Evolutionary conservation across 2,329 filamentous ascomycete genomes (phyloP).

Genomic region (Aspergillus ruber): DNA sequence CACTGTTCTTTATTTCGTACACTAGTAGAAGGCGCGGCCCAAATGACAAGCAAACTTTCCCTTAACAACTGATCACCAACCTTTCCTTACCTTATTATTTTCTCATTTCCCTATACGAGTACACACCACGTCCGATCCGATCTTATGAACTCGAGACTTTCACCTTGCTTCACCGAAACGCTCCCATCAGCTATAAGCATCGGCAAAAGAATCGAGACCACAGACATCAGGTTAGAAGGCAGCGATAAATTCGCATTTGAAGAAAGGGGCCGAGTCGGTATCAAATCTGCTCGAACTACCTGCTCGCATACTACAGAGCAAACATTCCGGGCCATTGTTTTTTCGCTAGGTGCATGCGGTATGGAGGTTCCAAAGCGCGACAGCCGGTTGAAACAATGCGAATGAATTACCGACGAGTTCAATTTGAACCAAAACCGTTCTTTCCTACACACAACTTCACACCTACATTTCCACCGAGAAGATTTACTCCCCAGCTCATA

Average conservation of each 20-base stretch:
- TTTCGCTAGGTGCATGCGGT: neutral
- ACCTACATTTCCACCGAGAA: conserved; percentile 14
- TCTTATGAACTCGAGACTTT: neutral
- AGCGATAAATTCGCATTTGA: too few species aligned
- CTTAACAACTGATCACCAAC: neutral
- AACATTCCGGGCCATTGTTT: neutral
- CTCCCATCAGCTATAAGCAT: neutral
- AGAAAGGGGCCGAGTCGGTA: neutral
- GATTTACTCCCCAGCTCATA: conserved; percentile 27
- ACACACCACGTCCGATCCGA: too few species aligned
- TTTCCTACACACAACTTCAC: neutral
- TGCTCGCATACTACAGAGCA: neutral
- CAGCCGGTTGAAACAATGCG: conserved; percentile 38
- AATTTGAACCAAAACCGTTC: neutral
- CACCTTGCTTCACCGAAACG: neutral
- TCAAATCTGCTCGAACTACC: neutral
- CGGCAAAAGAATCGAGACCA: neutral
- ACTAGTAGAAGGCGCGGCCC: neutral
- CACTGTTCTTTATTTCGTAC: too few species aligned
- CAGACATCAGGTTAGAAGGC: too few species aligned
- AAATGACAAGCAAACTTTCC: neutral
- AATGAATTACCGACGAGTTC: neutral
- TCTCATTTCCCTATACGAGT: too few species aligned
- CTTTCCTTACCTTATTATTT: neutral
- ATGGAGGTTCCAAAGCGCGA: neutral